A percentile compares a stretch with the other conserved stretches of the same genome.
These are phyloP conservation scores for Tagetes erecta DNA, from an alignment of 129 eudicot genomes.

Conservation along the genomic window DNA sequence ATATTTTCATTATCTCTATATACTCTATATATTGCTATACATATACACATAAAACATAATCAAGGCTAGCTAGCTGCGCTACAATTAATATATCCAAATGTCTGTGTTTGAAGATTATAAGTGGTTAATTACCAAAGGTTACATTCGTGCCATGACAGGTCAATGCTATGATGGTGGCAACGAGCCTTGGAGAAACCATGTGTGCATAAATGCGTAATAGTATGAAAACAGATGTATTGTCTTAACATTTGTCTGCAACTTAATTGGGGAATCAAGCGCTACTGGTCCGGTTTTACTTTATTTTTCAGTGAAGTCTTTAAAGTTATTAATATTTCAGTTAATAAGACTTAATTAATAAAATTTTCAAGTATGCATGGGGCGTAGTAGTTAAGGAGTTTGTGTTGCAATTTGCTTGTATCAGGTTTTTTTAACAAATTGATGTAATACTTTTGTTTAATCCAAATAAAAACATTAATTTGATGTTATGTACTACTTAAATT, in stretches of 20 bases:
- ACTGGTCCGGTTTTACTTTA: conserved; percentile 33
- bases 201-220: background rate
- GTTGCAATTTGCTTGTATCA: conserved; percentile 23
- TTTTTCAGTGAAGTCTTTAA: no score
- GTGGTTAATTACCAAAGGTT: background rate
- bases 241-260: conserved; percentile 18
- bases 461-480: background rate
- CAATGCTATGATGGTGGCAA: conserved; percentile 25
- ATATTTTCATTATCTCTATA: background rate
- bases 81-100: conserved; percentile 6
- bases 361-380: background rate
- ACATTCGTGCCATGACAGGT: background rate
- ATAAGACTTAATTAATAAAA: no score
- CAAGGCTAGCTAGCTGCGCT: background rate
- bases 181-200: conserved; percentile 20
- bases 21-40: background rate
- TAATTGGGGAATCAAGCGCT: conserved; percentile 37
- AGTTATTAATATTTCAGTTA: no score
- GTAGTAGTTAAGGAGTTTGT: conserved; percentile 14
- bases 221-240: conserved; percentile 25
- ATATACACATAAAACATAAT: conserved; percentile 14
- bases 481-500: background rate
- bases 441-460: conserved; percentile 16
- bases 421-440: conserved; percentile 12
- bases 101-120: conserved; percentile 8